These are phyloP conservation scores for Ustilago esculenta DNA, from an alignment of 1,284 basidiomycete species.

Conservation along the genomic window DNA sequence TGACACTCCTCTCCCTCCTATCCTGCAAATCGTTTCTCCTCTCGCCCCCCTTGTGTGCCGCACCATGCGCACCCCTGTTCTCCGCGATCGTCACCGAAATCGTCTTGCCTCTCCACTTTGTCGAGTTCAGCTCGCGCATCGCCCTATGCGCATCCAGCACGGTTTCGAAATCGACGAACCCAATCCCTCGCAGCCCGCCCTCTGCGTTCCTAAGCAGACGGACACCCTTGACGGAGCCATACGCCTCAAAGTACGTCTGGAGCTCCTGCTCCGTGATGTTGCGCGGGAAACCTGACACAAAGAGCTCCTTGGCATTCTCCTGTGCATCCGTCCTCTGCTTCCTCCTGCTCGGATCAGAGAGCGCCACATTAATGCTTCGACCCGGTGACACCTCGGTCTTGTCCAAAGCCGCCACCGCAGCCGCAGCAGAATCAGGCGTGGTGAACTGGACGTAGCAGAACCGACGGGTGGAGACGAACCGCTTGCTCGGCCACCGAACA, in stretches of 20 bases:
- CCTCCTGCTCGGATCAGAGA: slow-evolving; percentile 89
- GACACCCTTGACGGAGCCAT: slow-evolving; percentile 83
- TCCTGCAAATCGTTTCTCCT: slow-evolving; percentile 11
- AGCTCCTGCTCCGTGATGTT: slow-evolving; percentile 79
- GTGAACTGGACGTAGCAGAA: slow-evolving; percentile 96
- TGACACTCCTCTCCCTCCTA: slow-evolving; percentile 36
- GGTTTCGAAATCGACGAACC: slow-evolving; percentile 86
- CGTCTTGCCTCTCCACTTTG: slow-evolving; percentile 53
- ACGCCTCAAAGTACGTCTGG: slow-evolving; percentile 75
- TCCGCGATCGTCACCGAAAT: slow-evolving; percentile 55
- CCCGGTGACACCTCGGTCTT: slow-evolving; percentile 75
- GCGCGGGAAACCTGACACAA: slow-evolving; percentile 82
- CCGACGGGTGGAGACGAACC: slow-evolving; percentile 85
- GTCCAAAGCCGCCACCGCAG: slow-evolving; percentile 81
- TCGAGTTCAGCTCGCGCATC: slow-evolving; percentile 57
- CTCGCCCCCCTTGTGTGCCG: neutral
- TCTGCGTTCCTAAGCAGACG: slow-evolving; percentile 79
- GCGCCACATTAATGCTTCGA: slow-evolving; percentile 78
- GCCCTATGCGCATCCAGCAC: slow-evolving; percentile 59
- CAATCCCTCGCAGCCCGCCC: slow-evolving; percentile 82
- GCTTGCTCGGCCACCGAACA: slow-evolving; percentile 97
- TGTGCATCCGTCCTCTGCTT: slow-evolving; percentile 86
- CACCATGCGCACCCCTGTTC: slow-evolving; percentile 10
- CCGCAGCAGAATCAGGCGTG: slow-evolving; percentile 81
- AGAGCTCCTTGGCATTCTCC: slow-evolving; percentile 81